Evolutionary conservation across 1,284 basidiomycete genomes (phyloP).

Genomic region (Cryptococcus floricola): DNA sequence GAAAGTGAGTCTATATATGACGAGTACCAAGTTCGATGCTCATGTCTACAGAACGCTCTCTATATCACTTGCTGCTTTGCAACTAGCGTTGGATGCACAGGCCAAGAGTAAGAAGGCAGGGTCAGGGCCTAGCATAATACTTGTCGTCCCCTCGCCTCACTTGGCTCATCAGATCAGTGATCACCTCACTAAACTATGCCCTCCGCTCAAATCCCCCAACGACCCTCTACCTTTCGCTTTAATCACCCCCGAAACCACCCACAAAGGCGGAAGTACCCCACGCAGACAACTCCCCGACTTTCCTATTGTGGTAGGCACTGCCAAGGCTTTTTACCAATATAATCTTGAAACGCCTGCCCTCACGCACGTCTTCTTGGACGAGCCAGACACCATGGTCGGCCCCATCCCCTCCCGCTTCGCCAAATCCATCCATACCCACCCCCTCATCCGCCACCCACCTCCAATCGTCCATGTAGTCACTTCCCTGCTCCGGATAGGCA

Average conservation of each 20-base stretch:
- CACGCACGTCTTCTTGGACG: constrained; percentile 31
- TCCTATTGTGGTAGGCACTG: constrained; percentile 21
- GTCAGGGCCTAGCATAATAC: constrained; percentile 8
- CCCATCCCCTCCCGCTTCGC: constrained; percentile 19
- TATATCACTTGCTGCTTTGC: constrained; percentile 23
- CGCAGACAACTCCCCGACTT: constrained; percentile 3
- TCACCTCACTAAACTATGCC: constrained; percentile 11
- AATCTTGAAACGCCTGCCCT: constrained; percentile 6
- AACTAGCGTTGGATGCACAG: constrained; percentile 7
- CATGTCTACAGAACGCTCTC: constrained; percentile 19
- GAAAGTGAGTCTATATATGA: constrained; percentile 28
- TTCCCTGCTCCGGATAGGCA: background rate
- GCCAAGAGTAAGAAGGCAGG: background rate
- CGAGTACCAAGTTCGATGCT: background rate
- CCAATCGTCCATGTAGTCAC: constrained; percentile 18
- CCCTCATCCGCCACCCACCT: constrained; percentile 27
- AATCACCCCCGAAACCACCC: background rate
- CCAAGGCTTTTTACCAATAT: constrained; percentile 6
- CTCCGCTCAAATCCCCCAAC: background rate
- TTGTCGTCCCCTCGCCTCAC: constrained; percentile 30
- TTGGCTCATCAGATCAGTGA: constrained; percentile 26
- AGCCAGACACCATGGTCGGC: constrained; percentile 32
- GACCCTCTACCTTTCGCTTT: constrained; percentile 1
- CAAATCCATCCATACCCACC: background rate
- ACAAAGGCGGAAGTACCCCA: background rate